A percentile compares a stretch with the other conserved stretches of the same genome.
These are phyloP conservation scores for Ophiocordyceps camponoti-floridani DNA, from an alignment of 2,329 filamentous ascomycete species.

Conservation along the genomic window DNA sequence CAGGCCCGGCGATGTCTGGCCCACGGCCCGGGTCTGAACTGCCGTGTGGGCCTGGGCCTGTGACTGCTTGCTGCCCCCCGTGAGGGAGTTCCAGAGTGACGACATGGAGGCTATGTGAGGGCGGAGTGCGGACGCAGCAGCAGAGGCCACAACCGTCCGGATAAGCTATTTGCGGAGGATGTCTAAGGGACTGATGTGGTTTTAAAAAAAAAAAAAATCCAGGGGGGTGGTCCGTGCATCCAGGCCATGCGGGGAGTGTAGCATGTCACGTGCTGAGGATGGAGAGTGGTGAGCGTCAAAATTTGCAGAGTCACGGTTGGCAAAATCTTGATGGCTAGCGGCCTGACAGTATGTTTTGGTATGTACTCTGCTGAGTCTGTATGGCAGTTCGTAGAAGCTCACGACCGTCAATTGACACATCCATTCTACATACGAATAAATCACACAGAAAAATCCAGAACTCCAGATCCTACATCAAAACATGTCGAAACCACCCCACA, in stretches of 20 bases:
- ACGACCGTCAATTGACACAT: too few relatives aligned
- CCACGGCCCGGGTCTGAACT: conserved; percentile 58
- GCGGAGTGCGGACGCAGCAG: background rate
- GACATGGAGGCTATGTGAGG: conserved; percentile 22
- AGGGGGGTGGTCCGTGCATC: background rate
- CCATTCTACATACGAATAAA: too few relatives aligned
- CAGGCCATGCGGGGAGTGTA: background rate
- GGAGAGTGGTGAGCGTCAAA: background rate
- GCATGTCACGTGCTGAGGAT: background rate
- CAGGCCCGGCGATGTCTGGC: conserved; percentile 55
- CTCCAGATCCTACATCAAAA: too few relatives aligned
- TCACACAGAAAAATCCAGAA: background rate
- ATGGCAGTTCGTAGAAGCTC: too few relatives aligned
- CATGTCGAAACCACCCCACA: conserved; percentile 31
- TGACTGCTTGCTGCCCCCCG: conserved; percentile 34
- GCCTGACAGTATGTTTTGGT: too few relatives aligned
- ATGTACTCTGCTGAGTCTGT: too few relatives aligned
- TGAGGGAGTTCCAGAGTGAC: conserved; percentile 42
- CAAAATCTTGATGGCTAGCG: background rate
- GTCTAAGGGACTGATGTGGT: background rate
- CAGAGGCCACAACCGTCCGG: background rate
- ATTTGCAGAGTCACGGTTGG: background rate
- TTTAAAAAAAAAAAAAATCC: background rate
- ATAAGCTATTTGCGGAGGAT: background rate
- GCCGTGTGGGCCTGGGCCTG: conserved; percentile 43